Evolutionary conservation across 441 rosid genomes (phyloP).

Genomic region (Geranium incanum): DNA sequence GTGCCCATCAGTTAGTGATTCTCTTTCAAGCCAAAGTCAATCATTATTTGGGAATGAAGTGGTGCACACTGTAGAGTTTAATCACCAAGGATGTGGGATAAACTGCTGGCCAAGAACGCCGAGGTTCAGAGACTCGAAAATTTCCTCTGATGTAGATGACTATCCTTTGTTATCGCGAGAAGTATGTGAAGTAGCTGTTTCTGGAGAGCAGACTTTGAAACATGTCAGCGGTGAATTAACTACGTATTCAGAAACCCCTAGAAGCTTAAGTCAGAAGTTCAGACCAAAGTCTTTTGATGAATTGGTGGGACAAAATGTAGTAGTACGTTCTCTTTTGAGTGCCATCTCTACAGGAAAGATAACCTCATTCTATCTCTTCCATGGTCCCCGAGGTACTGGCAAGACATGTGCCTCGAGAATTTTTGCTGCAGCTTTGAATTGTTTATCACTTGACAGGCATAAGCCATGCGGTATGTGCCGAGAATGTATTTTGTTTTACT

Average conservation of each 20-base stretch:
- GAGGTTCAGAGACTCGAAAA: constrained; percentile 48
- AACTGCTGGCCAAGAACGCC: constrained; percentile 86
- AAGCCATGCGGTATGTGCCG: constrained; percentile 85
- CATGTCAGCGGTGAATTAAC: constrained; percentile 23
- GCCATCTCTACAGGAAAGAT: constrained; percentile 71
- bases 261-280: constrained; percentile 84
- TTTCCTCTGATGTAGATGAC: constrained; percentile 64
- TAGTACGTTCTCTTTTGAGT: constrained; percentile 69
- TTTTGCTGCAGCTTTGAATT: constrained; percentile 81
- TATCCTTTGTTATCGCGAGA: constrained; percentile 49
- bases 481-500: constrained; percentile 60
- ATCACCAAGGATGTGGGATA: constrained; percentile 53
- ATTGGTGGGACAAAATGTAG: constrained; percentile 82
- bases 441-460: constrained; percentile 47
- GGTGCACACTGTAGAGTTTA: constrained; percentile 30
- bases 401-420: constrained; percentile 82
- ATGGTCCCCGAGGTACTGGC: constrained; percentile 97
- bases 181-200: constrained; percentile 21
- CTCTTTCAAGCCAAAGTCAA: constrained; percentile 37
- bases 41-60: constrained; percentile 48
- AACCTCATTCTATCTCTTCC: constrained; percentile 88
- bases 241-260: constrained; percentile 37
- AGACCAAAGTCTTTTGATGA: constrained; percentile 75
- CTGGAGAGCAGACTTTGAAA: constrained; percentile 31
- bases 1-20: constrained; percentile 36